These are phyloP conservation scores for Andalucia godoyi DNA, from an alignment of 78 protist species.

Conservation along the genomic window DNA sequence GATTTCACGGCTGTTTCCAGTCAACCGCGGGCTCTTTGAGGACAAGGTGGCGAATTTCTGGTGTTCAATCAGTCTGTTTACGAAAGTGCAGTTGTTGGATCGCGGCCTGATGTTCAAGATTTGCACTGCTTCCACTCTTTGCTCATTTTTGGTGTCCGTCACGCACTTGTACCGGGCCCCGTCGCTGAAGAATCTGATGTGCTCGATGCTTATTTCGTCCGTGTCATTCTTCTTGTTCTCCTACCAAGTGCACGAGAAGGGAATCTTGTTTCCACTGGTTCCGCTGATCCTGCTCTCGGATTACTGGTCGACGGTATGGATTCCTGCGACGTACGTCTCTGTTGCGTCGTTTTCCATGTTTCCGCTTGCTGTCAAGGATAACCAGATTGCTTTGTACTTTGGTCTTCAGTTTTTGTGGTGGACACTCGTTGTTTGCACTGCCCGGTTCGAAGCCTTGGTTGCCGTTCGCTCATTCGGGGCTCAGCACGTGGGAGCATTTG, in stretches of 20 bases:
- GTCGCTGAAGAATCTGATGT: neutral
- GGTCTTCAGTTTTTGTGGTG: too few relatives aligned
- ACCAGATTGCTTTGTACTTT: neutral
- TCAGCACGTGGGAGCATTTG: too few relatives aligned
- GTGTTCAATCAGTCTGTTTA: slow-evolving; percentile 51
- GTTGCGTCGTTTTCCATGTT: slow-evolving; percentile 11
- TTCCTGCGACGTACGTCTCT: neutral
- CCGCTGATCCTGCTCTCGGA: slow-evolving; percentile 14
- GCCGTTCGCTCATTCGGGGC: too few relatives aligned
- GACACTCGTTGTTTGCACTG: too few relatives aligned
- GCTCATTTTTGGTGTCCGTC: slow-evolving; percentile 15
- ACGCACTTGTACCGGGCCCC: slow-evolving; percentile 6
- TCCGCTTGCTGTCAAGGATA: slow-evolving; percentile 13
- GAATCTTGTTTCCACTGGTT: slow-evolving; percentile 50
- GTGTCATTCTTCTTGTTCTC: slow-evolving; percentile 80
- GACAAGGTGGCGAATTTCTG: slow-evolving; percentile 92
- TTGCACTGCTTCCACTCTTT: neutral
- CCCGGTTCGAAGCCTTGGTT: too few relatives aligned
- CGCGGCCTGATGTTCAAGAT: neutral
- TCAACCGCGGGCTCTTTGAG: slow-evolving; percentile 77
- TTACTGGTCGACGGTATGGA: neutral
- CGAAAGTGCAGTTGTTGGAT: slow-evolving; percentile 39
- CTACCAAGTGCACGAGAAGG: slow-evolving; percentile 90
- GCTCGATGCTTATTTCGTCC: slow-evolving; percentile 30
- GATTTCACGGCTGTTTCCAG: slow-evolving; percentile 82